Conservation (phyloP, 352 stramenopile genomes). For the Phytophthora kernoviae region DNA sequence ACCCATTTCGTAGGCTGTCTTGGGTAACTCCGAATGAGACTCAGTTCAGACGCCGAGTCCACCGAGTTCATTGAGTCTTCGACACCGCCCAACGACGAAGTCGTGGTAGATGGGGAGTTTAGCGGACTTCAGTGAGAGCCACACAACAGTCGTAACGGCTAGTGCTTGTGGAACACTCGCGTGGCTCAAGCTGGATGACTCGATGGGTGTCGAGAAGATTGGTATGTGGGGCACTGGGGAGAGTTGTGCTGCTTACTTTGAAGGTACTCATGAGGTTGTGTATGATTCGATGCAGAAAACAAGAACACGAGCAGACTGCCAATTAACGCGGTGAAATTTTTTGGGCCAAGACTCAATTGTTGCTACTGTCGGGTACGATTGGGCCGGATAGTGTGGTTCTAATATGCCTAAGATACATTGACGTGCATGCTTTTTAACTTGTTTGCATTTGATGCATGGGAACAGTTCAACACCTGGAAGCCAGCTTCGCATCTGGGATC, state of each 20-base stretch:
- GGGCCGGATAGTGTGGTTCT: background rate
- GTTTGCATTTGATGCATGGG: background rate
- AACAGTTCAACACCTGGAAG: slow-evolving; percentile 52
- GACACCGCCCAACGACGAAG: slow-evolving; percentile 6
- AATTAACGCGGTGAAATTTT: slow-evolving; percentile 76
- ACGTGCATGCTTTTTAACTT: background rate
- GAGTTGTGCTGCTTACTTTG: background rate
- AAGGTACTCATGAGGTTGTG: background rate
- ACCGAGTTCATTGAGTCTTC: slow-evolving; percentile 31
- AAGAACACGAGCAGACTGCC: slow-evolving; percentile 56
- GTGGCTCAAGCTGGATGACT: slow-evolving; percentile 72
- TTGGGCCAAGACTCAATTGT: slow-evolving; percentile 69
- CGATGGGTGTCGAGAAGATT: slow-evolving; percentile 52
- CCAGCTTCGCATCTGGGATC: slow-evolving; percentile 81
- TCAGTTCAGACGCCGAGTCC: slow-evolving; percentile 27
- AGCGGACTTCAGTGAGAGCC: slow-evolving; percentile 35
- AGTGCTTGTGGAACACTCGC: slow-evolving; percentile 59
- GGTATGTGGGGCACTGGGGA: slow-evolving; percentile 45
- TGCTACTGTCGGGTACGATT: slow-evolving; percentile 66
- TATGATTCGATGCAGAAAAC: slow-evolving; percentile 39
- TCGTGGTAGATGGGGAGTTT: slow-evolving; percentile 14
- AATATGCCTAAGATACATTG: slow-evolving; percentile 7
- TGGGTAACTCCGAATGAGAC: slow-evolving; percentile 65
- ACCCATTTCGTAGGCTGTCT: slow-evolving; percentile 68
- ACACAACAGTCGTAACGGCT: slow-evolving; percentile 56